These are phyloP conservation scores for Ogataea ganodermae DNA, from an alignment of 805 yeast species.

Conservation along the genomic window DNA sequence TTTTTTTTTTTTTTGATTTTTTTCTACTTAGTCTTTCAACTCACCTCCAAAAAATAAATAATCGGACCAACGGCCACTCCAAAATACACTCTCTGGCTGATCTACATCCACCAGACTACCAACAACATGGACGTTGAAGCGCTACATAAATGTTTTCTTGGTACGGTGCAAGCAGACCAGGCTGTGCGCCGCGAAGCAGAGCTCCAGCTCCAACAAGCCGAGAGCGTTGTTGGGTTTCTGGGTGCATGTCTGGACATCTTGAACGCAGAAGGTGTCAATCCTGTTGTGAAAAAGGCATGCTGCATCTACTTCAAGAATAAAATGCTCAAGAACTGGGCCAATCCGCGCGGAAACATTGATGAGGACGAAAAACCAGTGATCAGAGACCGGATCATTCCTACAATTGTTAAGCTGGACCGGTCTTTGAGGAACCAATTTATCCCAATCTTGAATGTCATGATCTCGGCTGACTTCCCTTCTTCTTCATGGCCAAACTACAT, in stretches of 20 bases:
- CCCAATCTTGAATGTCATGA: slow-evolving; percentile 55
- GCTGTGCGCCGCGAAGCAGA: slow-evolving; percentile 69
- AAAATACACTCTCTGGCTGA: background rate
- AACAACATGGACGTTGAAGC: slow-evolving; percentile 64
- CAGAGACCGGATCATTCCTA: slow-evolving; percentile 65
- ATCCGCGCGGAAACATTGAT: slow-evolving; percentile 45
- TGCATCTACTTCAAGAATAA: slow-evolving; percentile 86
- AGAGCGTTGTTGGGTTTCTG: slow-evolving; percentile 67
- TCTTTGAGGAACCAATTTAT: slow-evolving; percentile 47
- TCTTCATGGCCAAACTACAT: slow-evolving; percentile 57
- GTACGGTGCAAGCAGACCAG: slow-evolving; percentile 72
- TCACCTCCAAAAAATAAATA: background rate
- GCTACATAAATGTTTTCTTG: slow-evolving; percentile 74
- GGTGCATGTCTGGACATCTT: slow-evolving; percentile 82
- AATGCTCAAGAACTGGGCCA: slow-evolving; percentile 64
- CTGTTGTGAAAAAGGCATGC: slow-evolving; percentile 69
- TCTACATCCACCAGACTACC: background rate
- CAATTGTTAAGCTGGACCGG: slow-evolving; percentile 53
- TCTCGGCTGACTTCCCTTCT: slow-evolving; percentile 41
- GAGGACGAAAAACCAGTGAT: slow-evolving; percentile 74
- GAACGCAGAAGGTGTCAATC: slow-evolving; percentile 50
- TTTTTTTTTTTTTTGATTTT: background rate
- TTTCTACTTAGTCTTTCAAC: background rate
- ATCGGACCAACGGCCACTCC: background rate
- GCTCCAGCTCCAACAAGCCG: slow-evolving; percentile 56